Evolutionary conservation across 805 yeast species (phyloP), one percentile per base, ranked within the genome.

Genomic region (Torulaspora indica): DNA sequence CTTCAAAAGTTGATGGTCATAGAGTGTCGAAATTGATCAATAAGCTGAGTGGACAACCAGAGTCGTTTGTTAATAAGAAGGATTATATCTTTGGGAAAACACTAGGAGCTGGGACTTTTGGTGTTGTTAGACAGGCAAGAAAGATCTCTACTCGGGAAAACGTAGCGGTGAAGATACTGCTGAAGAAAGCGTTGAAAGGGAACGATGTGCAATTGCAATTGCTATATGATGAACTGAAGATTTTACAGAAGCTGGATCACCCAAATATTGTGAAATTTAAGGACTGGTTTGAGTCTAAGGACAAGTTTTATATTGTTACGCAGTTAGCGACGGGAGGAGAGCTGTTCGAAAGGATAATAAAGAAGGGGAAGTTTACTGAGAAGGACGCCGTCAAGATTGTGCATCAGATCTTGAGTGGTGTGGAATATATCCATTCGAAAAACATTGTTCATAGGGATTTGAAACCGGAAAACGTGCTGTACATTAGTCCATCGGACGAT

Each of bases 281-380:
- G 41, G 96, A 89, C 63, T 91, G 95, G 91, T 91, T 91, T 62
- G 97, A 91, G 69, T 78, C 88, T 23, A 84, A 78, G 63, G 96
- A 89, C 56, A 91, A 91, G 69, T 89, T 86, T 66, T 91, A 87
- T 61, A 83, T 91, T 46, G 96, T 88, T 14, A 91, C 97, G 2
- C 96, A 91, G 64, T 71, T 91, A 58, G 97, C 97, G 18, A 83
- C 89, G 1, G 98, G 98, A 24, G 98, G 98, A 40, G 98, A 91
- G 64, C 69, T 91, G 46, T 91, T 91, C 60, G 96, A 90, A 50
- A 71, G 97, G 42, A 88, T 91, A 50, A 75, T 89, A 32, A 71
- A 78, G 38, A 72, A 81, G 56, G 96, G 97, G 10, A 75, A 81
- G 43, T 91, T 88, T 66, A 86, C 96, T 4, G 98, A 91, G 63